phyloP scores from a whole-genome alignment of 495 filamentous ascomycete species.

The Neurospora africana region DNA sequence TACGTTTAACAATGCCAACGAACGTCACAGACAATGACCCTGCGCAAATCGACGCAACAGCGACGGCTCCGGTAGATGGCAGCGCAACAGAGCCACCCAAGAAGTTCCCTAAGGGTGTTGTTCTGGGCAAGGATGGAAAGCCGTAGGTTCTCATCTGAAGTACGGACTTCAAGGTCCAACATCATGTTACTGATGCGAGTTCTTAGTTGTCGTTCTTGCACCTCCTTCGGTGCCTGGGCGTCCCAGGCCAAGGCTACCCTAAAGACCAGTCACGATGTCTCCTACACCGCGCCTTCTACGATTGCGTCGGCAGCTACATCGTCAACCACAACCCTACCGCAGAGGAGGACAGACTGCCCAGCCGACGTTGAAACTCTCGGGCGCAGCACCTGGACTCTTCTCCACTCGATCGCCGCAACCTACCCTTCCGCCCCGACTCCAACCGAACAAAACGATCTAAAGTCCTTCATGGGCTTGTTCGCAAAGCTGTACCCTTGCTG shows the following conservation, averaged over 20 bases:
- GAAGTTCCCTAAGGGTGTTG: constrained; percentile 62
- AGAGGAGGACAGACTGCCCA: constrained; percentile 45
- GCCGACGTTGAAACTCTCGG: constrained; percentile 80
- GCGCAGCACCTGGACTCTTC: constrained; percentile 80
- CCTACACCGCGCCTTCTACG: constrained; percentile 23
- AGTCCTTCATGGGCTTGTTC: constrained; percentile 69
- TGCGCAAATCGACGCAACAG: background rate
- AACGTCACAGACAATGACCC: background rate
- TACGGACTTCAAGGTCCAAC: background rate
- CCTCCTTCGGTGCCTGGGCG: constrained; percentile 51
- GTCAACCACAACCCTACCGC: background rate
- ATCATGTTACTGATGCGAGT: constrained; percentile 6
- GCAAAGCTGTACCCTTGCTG: constrained; percentile 86
- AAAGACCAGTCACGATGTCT: constrained; percentile 23
- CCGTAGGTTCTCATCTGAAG: constrained; percentile 52
- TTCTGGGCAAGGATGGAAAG: constrained; percentile 88
- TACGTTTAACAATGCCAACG: background rate
- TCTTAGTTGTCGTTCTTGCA: constrained; percentile 79
- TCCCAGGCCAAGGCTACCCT: constrained; percentile 57
- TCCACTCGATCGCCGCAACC: constrained; percentile 79
- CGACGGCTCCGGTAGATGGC: background rate
- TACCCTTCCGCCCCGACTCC: constrained; percentile 63
- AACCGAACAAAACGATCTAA: constrained; percentile 61
- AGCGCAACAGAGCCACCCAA: constrained; percentile 19
- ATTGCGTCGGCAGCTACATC: constrained; percentile 20